phyloP scores from a whole-genome alignment of 163 green algal species.

The Scenedesmus sp. region DNA sequence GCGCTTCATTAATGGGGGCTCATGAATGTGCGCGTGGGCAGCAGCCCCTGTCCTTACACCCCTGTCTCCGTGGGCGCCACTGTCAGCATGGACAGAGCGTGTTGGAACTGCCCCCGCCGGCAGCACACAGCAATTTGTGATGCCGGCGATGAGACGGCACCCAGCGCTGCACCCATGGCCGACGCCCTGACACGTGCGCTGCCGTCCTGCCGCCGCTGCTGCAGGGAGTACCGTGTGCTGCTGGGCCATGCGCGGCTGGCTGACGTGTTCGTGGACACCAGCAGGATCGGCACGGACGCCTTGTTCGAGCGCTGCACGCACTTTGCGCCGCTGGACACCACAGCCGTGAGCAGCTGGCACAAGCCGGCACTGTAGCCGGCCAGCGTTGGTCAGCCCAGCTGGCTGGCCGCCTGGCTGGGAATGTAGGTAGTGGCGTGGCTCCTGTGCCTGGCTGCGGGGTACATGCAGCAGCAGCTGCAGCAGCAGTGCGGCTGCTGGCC shows the following conservation, averaged over 20 bases:
- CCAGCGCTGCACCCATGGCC: background rate
- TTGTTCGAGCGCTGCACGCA: slow-evolving; percentile 70
- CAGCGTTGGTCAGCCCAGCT: background rate
- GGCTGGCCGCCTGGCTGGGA: background rate
- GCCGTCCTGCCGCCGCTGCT: background rate
- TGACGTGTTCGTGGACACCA: slow-evolving; percentile 75
- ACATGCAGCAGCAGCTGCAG: background rate
- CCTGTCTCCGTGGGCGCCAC: too few relatives aligned
- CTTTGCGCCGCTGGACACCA: slow-evolving; percentile 59
- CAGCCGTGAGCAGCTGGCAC: slow-evolving; percentile 31
- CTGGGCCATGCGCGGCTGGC: slow-evolving; percentile 63
- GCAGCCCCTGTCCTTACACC: background rate
- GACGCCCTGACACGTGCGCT: background rate
- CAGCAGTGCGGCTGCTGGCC: background rate
- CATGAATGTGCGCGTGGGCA: background rate
- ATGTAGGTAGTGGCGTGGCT: background rate
- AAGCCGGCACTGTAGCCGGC: background rate
- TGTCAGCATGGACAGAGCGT: background rate
- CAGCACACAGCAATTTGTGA: background rate
- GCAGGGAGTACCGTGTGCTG: slow-evolving; percentile 68
- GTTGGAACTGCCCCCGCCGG: too few relatives aligned
- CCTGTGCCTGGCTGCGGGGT: background rate
- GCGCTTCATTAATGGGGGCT: too few relatives aligned
- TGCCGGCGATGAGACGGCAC: too few relatives aligned
- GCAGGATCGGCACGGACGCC: slow-evolving; percentile 77